Evolutionary conservation across 495 filamentous ascomycete species (phyloP), one percentile per base, ranked within the genome.

Genomic region (Penicillium psychrofluorescens): DNA sequence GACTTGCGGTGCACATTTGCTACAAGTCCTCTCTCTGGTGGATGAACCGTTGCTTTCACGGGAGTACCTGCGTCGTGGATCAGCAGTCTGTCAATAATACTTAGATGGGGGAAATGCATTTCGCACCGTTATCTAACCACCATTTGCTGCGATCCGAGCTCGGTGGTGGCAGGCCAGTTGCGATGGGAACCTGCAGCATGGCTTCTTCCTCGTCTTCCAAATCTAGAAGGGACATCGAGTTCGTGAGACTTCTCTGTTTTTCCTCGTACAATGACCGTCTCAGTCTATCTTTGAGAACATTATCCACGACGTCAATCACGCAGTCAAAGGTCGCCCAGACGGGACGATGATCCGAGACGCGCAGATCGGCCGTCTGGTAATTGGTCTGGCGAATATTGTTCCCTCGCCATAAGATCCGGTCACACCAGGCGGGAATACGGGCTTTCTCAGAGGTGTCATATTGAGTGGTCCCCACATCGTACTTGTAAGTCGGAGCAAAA

Each of bases 401-500:
- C 16, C 94, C 94, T 74, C 86, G 92, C 44, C 86, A 80, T 10
- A 99, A 66, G 11, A 99, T 78, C 31, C 92, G 85, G 63, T 99
- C 92, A 55, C 89, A 95, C 92, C 92, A 99, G 4, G 92, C 92
- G 22, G 92, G 92, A 46, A 97, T 96, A 28, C 92, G 82, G 28
- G 78, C 77, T 67, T 97, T 99, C 50, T 99, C 92, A 13, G 90
- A 96, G 10, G 83, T 91, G 65, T 99, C 92, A 60, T 95, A 98
- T 31, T 71, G 74, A 60, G 97, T 89, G 7, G 72, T 85, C 33
- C 86, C 88, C 46, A 94, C 65, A 59, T 99, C 86, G 60, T 84
- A 99, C 67, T 92, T 95, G 68, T 99, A 99, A 10, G 92, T 99
- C 3, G 92, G 92, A 50, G 83, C 70, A 58, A 97, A 99, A 2